A percentile compares a stretch with the other conserved stretches of the same genome.
Conservation (phyloP, 1,284 basidiomycete species). For the Apiotrichum veenhuisii region DNA sequence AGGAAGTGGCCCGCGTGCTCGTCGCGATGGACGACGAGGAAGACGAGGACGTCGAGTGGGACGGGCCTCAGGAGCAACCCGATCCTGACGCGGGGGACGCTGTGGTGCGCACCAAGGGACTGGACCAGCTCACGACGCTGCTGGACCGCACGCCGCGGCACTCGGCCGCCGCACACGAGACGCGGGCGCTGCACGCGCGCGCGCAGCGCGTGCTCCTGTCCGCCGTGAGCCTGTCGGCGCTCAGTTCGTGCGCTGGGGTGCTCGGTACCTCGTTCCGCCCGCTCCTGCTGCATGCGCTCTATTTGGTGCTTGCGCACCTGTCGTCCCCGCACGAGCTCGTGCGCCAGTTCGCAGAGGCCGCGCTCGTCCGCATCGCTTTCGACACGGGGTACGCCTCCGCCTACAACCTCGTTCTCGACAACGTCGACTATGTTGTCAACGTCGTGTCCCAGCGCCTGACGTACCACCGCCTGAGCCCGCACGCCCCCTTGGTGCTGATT, state of each 20-base stretch:
- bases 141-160: conserved; percentile 36
- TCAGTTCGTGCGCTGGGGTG: conserved; percentile 66
- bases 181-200: conserved; percentile 40
- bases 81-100: conserved; percentile 18
- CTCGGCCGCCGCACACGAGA: conserved; percentile 27
- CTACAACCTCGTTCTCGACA: conserved; percentile 77
- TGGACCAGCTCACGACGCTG: conserved; percentile 49
- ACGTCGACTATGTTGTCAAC: conserved; percentile 91
- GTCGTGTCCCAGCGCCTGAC: conserved; percentile 74
- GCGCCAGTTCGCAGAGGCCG: conserved; percentile 64
- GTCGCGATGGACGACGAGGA: conserved; percentile 66
- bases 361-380: conserved; percentile 65
- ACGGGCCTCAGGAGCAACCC: conserved; percentile 53
- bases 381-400: conserved; percentile 75
- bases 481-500: conserved; percentile 61
- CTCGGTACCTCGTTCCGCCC: conserved; percentile 55
- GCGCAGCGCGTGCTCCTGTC: conserved; percentile 55
- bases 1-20: conserved; percentile 60
- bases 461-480: conserved; percentile 64
- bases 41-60: conserved; percentile 66
- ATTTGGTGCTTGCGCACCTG: conserved; percentile 76
- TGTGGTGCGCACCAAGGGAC: conserved; percentile 57
- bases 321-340: conserved; percentile 66
- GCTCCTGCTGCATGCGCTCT: conserved; percentile 72
- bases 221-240: conserved; percentile 64